Conservation (phyloP, 768 basidiomycete species). For the Tricholoma terreum region DNA sequence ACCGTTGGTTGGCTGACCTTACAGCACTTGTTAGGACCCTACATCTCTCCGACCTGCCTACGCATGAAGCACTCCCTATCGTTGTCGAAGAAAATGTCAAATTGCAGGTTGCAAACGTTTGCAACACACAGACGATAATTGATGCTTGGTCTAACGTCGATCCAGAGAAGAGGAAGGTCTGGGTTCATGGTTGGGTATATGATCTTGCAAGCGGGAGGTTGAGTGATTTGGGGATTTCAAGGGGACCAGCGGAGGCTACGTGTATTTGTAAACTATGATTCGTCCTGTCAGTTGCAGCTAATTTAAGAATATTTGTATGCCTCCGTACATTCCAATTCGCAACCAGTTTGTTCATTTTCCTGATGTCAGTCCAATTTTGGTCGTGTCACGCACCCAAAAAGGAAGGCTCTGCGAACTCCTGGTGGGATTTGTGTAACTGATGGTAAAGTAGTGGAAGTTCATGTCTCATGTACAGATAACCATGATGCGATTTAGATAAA, state of each 20-base stretch:
- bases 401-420: no score
- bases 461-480: no score
- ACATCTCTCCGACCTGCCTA: conserved; percentile 35
- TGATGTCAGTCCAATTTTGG: no score
- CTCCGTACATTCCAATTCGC: no score
- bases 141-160: conserved; percentile 47
- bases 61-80: conserved; percentile 37
- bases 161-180: conserved; percentile 42
- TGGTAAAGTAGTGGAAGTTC: no score
- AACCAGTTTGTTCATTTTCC: no score
- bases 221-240: conserved; percentile 52
- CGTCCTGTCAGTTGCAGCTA: no score
- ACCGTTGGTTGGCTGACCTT: conserved; percentile 57
- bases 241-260: conserved; percentile 24
- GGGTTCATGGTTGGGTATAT: conserved; percentile 74
- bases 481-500: no score
- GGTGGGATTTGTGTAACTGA: no score
- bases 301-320: no score
- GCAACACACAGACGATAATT: conserved; percentile 41
- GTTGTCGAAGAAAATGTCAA: conserved; percentile 62
- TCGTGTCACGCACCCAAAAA: no score
- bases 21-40: conserved; percentile 49
- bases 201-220: conserved; percentile 57
- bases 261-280: no score
- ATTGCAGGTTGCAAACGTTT: conserved; percentile 50